Evolutionary conservation across 805 yeast species (phyloP).

Genomic region (Teunomyces kruisii): DNA sequence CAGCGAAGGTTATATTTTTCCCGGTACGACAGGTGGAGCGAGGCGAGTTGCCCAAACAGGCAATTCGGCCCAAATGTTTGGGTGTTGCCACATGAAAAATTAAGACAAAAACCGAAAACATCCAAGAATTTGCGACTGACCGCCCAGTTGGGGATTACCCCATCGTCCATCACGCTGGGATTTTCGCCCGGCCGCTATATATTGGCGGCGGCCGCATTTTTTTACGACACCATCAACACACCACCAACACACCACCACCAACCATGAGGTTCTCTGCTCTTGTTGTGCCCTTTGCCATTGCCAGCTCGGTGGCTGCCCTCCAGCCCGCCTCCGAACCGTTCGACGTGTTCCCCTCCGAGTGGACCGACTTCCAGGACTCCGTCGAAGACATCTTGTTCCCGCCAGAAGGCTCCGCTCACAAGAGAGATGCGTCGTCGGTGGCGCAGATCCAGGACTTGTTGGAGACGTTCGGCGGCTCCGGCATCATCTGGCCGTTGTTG

Average conservation of each 20-base stretch:
- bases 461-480: constrained; percentile 21
- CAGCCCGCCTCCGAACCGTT: background rate
- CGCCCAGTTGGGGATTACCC: background rate
- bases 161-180: background rate
- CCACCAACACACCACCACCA: background rate
- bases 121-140: background rate
- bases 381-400: constrained; percentile 1
- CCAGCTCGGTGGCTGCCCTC: constrained; percentile 1
- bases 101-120: too few species aligned
- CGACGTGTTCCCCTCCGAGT: constrained; percentile 6
- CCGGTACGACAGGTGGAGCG: background rate
- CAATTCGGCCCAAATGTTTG: background rate
- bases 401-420: background rate
- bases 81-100: background rate
- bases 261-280: constrained; percentile 5
- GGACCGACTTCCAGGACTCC: background rate
- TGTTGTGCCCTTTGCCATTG: constrained; percentile 1
- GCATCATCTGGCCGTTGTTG: constrained; percentile 22
- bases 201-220: background rate
- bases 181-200: background rate
- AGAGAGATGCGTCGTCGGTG: constrained; percentile 4
- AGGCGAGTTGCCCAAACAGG: background rate
- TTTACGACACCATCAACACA: background rate
- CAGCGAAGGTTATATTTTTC: too few species aligned
- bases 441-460: constrained; percentile 6